These are phyloP conservation scores for Pyrus betulifolia DNA, from an alignment of 306 rosid genomes.

Conservation along the genomic window DNA sequence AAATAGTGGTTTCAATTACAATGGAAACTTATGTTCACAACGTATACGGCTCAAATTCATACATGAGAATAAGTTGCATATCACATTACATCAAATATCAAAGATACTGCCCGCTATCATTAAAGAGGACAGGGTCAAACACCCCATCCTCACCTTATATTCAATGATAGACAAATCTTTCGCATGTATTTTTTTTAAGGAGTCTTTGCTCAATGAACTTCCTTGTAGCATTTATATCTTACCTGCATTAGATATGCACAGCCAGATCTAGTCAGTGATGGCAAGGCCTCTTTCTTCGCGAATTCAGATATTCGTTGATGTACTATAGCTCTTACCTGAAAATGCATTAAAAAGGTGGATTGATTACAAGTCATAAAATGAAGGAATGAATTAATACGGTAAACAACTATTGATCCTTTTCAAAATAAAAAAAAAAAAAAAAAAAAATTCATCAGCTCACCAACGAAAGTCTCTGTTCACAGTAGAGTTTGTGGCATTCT, in stretches of 20 bases:
- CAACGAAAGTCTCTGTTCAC: conserved; percentile 94
- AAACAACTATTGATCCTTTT: conserved; percentile 22
- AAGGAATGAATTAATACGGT: conserved; percentile 5
- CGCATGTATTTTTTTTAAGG: background rate
- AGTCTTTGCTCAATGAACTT: background rate
- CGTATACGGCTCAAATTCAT: background rate
- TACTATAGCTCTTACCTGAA: conserved; percentile 79
- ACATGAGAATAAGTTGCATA: background rate
- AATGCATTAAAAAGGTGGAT: conserved; percentile 13
- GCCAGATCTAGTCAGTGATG: conserved; percentile 95
- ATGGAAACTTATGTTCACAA: background rate
- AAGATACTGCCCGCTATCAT: background rate
- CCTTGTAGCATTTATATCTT: background rate
- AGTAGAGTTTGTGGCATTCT: conserved; percentile 93
- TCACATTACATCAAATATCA: background rate
- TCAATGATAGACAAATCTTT: background rate
- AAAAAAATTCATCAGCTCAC: conserved; percentile 37
- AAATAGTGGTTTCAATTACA: conserved; percentile 17
- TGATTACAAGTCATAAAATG: background rate
- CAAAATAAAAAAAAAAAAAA: background rate
- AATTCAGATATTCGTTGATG: conserved; percentile 87
- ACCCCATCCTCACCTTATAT: background rate
- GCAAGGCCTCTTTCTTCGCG: conserved; percentile 89
- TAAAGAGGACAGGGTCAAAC: background rate
- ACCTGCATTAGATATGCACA: conserved; percentile 98